Evolutionary conservation across 768 basidiomycete genomes (phyloP), one percentile per base, ranked within the genome.

Genomic region (Hygrophorus pudorinus): DNA sequence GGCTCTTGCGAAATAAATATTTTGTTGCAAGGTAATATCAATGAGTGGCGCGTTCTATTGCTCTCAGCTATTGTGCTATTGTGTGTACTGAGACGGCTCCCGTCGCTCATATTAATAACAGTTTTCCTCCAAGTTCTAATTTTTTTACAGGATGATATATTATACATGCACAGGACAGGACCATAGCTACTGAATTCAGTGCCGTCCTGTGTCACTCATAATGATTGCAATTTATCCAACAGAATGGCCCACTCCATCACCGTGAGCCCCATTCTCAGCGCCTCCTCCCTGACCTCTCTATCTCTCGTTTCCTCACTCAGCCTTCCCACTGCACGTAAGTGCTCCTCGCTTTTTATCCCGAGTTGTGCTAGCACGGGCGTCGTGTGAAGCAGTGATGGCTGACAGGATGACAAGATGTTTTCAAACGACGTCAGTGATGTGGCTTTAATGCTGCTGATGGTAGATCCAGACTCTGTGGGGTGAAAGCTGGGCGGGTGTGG

Each of bases 211-310:
- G n/a, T 35, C 17, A 9, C 13, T 36, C 18, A 43, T 30, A 33
- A 32, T 3, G 44, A 17, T 49, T 72, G 74, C 49, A 84, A 56
- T 54, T 65, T 75, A 59, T 86, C 84, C 46, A 86, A 59, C 52
- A 86, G 64, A 53, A 85, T 81, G 16, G 84, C 84, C 84, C 84
- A 86, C 53, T 86, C 84, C 62, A 86, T 65, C 6, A 83, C 68
- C 0, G 81, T 84, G 41, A 86, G 65, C 1, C 84, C 84, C 52
- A 73, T 65, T 55, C 64, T 74, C 60, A 86, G 54, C 43, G 81
- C 84, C 51, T 78, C 79, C 52, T 81, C 79, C 59, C 71, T 80
- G 38, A 86, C 68, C 57, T 85, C 81, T 46, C 75, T 63, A 57
- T 86, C 76, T 49, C 84, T 61, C 16, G 78, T 85, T 47, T 75